Conservation (phyloP, 345 rosid species). For the Cardamine resedifolia region DNA sequence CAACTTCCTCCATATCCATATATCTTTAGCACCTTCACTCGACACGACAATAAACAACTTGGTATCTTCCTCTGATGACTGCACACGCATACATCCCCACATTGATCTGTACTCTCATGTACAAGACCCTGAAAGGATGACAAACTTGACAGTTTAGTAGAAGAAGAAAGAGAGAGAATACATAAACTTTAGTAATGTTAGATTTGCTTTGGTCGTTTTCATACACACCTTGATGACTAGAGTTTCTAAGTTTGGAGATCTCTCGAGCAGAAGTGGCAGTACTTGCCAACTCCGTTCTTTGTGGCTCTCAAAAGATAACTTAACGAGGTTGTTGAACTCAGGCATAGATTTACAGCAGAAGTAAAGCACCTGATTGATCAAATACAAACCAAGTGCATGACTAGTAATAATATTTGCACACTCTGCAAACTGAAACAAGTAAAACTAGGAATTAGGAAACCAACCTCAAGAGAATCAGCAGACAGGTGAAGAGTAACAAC, state of each 20-base stretch:
- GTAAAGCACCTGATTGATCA: background rate
- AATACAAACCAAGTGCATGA: background rate
- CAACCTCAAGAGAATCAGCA: constrained; percentile 14
- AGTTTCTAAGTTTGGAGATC: constrained; percentile 2
- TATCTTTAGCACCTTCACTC: background rate
- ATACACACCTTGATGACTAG: constrained; percentile 10
- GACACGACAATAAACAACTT: background rate
- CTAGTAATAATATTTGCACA: background rate
- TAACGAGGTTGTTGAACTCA: background rate
- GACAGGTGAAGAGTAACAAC: constrained; percentile 12
- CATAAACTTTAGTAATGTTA: no score
- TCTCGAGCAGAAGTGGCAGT: constrained; percentile 2
- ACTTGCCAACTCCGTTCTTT: background rate
- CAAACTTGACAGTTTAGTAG: background rate
- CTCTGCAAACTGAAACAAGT: no score
- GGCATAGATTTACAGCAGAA: background rate
- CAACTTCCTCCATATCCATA: constrained; percentile 2
- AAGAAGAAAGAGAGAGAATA: background rate
- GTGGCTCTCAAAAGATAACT: constrained; percentile 22
- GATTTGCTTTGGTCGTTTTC: background rate
- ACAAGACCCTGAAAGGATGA: background rate
- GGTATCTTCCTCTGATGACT: background rate
- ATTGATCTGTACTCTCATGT: background rate
- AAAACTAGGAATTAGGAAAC: background rate
- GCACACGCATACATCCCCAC: background rate